Conservation (phyloP, 1,139 yeast species). For the Yamadazyma taylorii region DNA sequence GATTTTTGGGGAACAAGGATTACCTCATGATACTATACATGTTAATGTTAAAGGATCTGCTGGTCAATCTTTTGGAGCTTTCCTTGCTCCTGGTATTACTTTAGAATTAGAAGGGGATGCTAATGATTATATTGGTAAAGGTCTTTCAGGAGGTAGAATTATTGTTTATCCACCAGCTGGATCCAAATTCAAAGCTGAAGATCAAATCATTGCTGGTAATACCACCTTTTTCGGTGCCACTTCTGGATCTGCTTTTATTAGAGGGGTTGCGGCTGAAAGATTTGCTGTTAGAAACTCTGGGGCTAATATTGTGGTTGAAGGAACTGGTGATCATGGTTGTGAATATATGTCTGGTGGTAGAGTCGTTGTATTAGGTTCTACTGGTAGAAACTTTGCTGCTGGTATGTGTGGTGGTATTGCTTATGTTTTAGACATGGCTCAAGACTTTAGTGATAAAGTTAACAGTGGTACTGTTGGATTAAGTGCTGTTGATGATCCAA, state of each 20-base stretch:
- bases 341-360: conserved; percentile 99
- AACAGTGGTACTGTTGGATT: conserved; percentile 84
- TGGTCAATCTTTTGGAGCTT: conserved; percentile 98
- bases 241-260: conserved; percentile 87
- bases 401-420: conserved; percentile 99
- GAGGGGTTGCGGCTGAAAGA: conserved; percentile 98
- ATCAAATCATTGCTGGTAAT: conserved; percentile 94
- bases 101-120: conserved; percentile 96
- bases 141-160: conserved; percentile 92
- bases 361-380: conserved; percentile 85
- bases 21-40: conserved; percentile 95
- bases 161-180: conserved; percentile 89
- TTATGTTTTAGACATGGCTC: conserved; percentile 92
- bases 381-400: conserved; percentile 96
- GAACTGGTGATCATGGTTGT: conserved; percentile 98
- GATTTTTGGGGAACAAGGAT: conserved; percentile 87
- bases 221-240: conserved; percentile 98
- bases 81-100: conserved; percentile 93
- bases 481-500: conserved; percentile 74
- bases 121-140: conserved; percentile 97
- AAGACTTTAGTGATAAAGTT: conserved; percentile 80
- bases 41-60: conserved; percentile 92
- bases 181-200: conserved; percentile 88
- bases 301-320: conserved; percentile 95
- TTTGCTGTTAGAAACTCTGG: conserved; percentile 99